These are phyloP conservation scores for Camelina sativa DNA, from an alignment of 345 rosid species.

Conservation along the genomic window DNA sequence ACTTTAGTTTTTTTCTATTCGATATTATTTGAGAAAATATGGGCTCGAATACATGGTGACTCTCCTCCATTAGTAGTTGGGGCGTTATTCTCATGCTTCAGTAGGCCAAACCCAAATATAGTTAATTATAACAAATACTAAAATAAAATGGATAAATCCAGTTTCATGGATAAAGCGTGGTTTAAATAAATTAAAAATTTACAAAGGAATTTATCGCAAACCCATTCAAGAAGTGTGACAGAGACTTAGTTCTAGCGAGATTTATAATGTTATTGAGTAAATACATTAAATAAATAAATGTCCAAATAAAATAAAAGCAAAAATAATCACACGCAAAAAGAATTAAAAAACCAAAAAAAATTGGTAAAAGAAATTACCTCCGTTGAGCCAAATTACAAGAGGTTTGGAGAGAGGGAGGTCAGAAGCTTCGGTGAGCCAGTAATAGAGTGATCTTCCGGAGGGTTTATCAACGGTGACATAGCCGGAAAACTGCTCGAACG, in stretches of 20 bases:
- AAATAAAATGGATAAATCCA: not conserved
- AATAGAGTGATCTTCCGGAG: conserved; percentile 88
- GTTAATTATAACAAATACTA: not conserved
- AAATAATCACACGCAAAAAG: not conserved
- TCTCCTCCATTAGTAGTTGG: conserved; percentile 46
- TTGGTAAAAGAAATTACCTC: conserved; percentile 55
- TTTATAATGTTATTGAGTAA: not conserved
- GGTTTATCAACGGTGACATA: conserved; percentile 70
- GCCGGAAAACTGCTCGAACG: conserved; percentile 92
- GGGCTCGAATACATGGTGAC: conserved; percentile 38
- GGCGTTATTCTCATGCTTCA: conserved; percentile 48
- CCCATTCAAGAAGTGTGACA: conserved; percentile 5
- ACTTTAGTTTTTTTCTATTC: not conserved
- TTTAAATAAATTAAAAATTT: not conserved
- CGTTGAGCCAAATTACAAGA: conserved; percentile 93
- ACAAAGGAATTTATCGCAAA: not conserved
- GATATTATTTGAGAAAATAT: not conserved
- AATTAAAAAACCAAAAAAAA: not conserved
- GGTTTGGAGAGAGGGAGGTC: conserved; percentile 66
- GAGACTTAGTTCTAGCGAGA: conserved; percentile 1
- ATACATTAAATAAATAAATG: not conserved
- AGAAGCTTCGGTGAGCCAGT: conserved; percentile 90
- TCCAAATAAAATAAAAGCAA: not conserved
- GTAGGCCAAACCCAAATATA: conserved; percentile 43
- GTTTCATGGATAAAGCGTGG: not conserved